These are phyloP conservation scores for Herpotrichia juniperi DNA, from an alignment of 2,329 filamentous ascomycete genomes.

Conservation along the genomic window DNA sequence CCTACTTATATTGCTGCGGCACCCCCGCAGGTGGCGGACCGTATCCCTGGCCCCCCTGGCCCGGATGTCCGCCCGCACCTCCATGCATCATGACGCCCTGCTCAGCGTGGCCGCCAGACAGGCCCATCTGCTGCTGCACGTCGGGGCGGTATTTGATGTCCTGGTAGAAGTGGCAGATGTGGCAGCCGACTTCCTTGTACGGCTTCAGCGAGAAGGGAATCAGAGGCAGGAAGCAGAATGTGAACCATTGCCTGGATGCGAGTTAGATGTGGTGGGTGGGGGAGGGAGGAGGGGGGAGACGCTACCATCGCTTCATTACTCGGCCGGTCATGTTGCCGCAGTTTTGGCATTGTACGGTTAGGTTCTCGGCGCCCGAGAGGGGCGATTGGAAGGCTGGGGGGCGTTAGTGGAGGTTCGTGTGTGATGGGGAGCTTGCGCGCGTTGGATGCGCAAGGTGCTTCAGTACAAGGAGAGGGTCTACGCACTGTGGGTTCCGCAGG, in stretches of 20 bases:
- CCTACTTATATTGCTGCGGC: constrained; percentile 18
- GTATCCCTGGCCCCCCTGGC: constrained; percentile 3
- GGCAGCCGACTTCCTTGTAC: constrained; percentile 70
- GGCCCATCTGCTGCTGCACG: constrained; percentile 39
- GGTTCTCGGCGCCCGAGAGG: constrained; percentile 55
- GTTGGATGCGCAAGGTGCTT: neutral
- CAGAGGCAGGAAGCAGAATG: constrained; percentile 77
- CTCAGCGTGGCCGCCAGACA: constrained; percentile 8
- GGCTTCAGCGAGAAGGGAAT: constrained; percentile 69
- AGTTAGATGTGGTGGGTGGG: constrained; percentile 1
- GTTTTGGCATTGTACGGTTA: constrained; percentile 59
- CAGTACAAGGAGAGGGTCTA: constrained; percentile 8
- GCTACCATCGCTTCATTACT: constrained; percentile 52
- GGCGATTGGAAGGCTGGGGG: constrained; percentile 52
- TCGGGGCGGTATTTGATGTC: constrained; percentile 53
- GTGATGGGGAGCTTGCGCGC: too few relatives aligned
- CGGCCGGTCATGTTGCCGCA: constrained; percentile 57
- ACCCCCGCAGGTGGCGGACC: constrained; percentile 18
- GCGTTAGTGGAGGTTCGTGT: neutral
- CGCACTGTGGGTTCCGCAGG: constrained; percentile 57
- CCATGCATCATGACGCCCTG: constrained; percentile 22
- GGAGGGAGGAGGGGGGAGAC: neutral
- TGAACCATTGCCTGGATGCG: constrained; percentile 67
- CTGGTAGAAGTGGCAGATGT: constrained; percentile 78
- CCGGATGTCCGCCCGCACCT: neutral